Evolutionary conservation across 2,329 filamentous ascomycete species (phyloP), one percentile per base, ranked within the genome.

Genomic region (Aspergillus ustus): DNA sequence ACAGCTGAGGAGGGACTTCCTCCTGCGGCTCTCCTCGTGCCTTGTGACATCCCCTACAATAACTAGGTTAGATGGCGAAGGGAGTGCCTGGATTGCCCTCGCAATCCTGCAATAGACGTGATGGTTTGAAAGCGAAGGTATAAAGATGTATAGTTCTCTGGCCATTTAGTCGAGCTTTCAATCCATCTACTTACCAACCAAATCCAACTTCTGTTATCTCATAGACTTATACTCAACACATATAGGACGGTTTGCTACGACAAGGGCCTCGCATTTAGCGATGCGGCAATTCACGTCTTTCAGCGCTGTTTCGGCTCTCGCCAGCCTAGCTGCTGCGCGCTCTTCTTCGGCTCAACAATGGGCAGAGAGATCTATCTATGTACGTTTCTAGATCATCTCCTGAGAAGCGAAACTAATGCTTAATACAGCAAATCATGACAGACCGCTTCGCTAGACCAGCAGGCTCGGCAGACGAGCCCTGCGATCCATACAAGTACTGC

Each of bases 301-400:
- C 6, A 25, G 28, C 49, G 22, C 59, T 29, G 4, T 57, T 53
- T 54, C 48, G 31, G 52, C 22, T 15, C 43, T 44, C 20, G 40
- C n/a, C 44, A 45, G 59, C 17, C 22, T 61, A 28, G 53, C 52
- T 43, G 37, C 43, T 25, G 61, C 63, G 17, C 25, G 20, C 15
- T 54, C 50, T 7, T 52, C 63, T 40, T 63, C 58, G 20, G 31
- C 57, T 28, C 34, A 59, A 46, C 54, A 78, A 37, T 87, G 84
- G 84, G 84, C 83, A 69, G 77, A 78, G 28, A 81, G 82, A 59
- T 85, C 82, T 49, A 86, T 87, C 59, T 87, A 87, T 70, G 60
- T 61, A 43, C 25, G 51, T 59, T 25, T 52, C 13, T 28, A 11
- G 7, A 22, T n/a, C 17, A 40, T 43, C 11, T 28, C 19, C 45